Evolutionary conservation across 768 basidiomycete genomes (phyloP).

Genomic region (Gyrodon lividus): DNA sequence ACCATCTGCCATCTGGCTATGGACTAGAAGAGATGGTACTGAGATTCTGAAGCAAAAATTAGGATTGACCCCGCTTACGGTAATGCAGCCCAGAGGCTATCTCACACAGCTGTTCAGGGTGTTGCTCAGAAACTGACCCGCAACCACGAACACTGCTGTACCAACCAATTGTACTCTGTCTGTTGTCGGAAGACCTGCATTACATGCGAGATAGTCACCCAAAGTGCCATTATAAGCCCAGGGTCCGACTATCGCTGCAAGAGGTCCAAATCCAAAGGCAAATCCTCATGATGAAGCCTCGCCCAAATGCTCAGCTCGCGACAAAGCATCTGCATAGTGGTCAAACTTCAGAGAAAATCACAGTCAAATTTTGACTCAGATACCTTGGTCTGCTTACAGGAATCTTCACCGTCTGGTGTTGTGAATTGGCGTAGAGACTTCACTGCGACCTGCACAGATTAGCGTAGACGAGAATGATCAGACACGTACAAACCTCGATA

Average conservation of each 20-base stretch:
- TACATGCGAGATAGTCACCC: slow-evolving; percentile 11
- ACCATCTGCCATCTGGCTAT: background rate
- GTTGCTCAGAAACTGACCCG: slow-evolving; percentile 25
- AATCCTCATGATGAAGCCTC: slow-evolving; percentile 38
- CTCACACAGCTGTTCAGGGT: slow-evolving; percentile 2
- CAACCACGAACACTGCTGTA: slow-evolving; percentile 10
- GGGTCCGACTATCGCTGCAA: slow-evolving; percentile 20
- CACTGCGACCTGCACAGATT: background rate
- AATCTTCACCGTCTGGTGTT: background rate
- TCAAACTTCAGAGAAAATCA: background rate
- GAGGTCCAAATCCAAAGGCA: slow-evolving; percentile 23
- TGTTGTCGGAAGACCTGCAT: background rate
- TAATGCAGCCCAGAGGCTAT: slow-evolving; percentile 4
- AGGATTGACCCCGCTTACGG: background rate
- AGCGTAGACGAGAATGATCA: background rate
- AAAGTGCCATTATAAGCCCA: slow-evolving; percentile 17
- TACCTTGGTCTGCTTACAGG: background rate
- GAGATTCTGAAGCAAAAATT: too few relatives aligned
- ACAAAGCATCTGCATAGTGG: background rate
- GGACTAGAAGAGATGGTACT: too few relatives aligned
- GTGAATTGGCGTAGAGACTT: background rate
- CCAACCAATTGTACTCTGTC: background rate
- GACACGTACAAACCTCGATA: background rate
- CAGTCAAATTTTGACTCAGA: background rate
- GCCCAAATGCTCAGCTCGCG: slow-evolving; percentile 41